Conservation (phyloP, 2,329 filamentous ascomycete genomes). For the Zasmidium cellare region DNA sequence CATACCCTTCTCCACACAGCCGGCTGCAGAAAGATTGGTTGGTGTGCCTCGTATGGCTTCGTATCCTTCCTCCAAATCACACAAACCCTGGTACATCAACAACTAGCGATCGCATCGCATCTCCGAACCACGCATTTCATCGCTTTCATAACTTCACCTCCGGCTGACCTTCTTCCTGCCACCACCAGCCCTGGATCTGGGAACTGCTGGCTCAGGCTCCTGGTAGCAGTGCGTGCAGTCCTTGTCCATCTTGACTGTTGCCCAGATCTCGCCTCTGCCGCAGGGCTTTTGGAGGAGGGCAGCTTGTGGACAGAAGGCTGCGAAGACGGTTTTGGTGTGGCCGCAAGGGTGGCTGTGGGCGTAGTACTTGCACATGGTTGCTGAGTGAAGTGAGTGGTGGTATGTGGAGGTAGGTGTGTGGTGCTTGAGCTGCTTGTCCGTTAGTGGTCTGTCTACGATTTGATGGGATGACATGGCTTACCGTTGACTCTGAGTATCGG, state of each 20-base stretch:
- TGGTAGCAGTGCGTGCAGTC: conserved; percentile 32
- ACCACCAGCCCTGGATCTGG: conserved; percentile 16
- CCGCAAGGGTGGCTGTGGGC: conserved; percentile 48
- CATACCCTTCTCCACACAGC: no score
- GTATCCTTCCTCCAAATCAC: background rate
- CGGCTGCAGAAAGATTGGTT: background rate
- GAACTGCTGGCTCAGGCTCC: conserved; percentile 18
- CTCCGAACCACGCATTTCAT: background rate
- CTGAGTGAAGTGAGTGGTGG: background rate
- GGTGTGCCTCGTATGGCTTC: background rate
- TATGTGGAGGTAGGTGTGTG: background rate
- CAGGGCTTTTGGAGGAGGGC: conserved; percentile 36
- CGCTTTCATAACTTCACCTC: conserved; percentile 6
- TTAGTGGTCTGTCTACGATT: no score
- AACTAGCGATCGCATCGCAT: no score
- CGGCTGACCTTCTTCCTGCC: conserved; percentile 20
- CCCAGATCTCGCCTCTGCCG: conserved; percentile 37
- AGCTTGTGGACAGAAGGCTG: conserved; percentile 34
- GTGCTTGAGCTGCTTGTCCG: background rate
- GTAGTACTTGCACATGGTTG: conserved; percentile 49
- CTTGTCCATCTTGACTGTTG: conserved; percentile 37
- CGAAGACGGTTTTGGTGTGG: conserved; percentile 44
- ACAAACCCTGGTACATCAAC: background rate
- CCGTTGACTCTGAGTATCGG: no score
- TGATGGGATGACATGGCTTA: no score